Base-by-base conservation (phyloP, 2,329 filamentous ascomycete genomes). In the Didymella pomorum region DNA sequence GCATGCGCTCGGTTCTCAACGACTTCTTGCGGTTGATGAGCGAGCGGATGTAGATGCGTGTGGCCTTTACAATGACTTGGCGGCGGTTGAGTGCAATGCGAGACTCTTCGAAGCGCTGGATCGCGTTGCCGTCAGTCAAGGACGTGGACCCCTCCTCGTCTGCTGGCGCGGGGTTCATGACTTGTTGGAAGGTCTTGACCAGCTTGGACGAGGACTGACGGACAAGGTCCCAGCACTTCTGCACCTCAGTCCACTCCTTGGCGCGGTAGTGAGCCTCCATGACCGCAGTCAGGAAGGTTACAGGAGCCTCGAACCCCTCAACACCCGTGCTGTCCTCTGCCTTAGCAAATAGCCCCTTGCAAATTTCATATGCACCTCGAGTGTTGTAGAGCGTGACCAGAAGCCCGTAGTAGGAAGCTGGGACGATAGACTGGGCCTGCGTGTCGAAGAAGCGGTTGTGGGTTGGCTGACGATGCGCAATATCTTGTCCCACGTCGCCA, bases 231-330 rank as follows among this genome's bases (percentile, higher is more conserved):
- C 92, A 97, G 49, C 86, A 87, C 44, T 83, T 76, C 61, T 86
- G 83, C 20, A 94, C 87, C 50, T 85, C 82, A 5, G 83, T 79
- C 64, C 86, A 84, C 21, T 87, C 81, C 37, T 81, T 77, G 18
- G 87, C 83, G 50, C 82, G 79, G 42, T 86, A 78, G 69, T 90
- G 84, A 0, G 86, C 82, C 21, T 83, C 79, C 89, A 97, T 93
- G 57, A 94, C 76, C 9, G 88, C 76, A 6, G 73, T 76, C 23
- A 78, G 68, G 43, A 79, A 84, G 0, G 80, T 81, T 25, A 74
- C 64, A 11, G 74, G 72, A 1, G 62, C 63, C 21, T 64, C 61
- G 20, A 66, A 69, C 20, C 64, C 61, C 3, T 58, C 44, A 1
- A 49, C 50, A 8, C 60, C 54, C 20, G 68, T 63, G 6, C 60